Evolutionary conservation across 2,329 filamentous ascomycete species (phyloP), one percentile per base, ranked within the genome.

Genomic region (Xylariales sp.): DNA sequence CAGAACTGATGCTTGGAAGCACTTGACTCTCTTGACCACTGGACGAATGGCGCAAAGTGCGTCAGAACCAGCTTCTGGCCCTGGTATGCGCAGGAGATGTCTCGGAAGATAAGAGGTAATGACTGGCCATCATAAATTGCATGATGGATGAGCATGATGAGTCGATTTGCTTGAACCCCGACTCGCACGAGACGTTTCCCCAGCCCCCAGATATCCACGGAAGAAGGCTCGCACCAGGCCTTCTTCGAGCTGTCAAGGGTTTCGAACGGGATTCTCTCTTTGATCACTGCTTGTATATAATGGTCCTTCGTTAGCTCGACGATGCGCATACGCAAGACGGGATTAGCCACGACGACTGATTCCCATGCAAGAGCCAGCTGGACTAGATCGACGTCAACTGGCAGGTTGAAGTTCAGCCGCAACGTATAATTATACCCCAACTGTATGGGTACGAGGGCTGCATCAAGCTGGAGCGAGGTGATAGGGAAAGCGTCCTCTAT

Each of bases 401-500:
- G 18, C 19, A 35, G 18, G 4, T 35, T 12, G 10, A 22, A 24
- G 9, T 12, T 14, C 8, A 21, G 9, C 9, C 18, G 33, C 8
- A 11, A 11, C 10, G 33, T 35, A 24, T 35, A 35, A n/a, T 24
- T 35, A 12, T 21, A 18, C n/a, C 19, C 32, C 16, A 18, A n/a
- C 32, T 35, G 15, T 12, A 35, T 21, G 15, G 32, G 15, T 21
- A 35, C 9, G 15, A 9, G 4, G 9, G 20, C 18, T 24, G 20
- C 18, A 35, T 24, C 33, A 11, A 35, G 15, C 32, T 35, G 32
- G 15, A 35, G 19, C 12, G 32, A 21, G 32, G 32, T 35, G 32
- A 18, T 12, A 5, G 32, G 18, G 11, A 35, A 35, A n/a, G n/a
- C 9, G 14, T 35, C 33, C n/a, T 35, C 33, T 9, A 35, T 35